Conservation (phyloP, 306 rosid species). For the Erythrophleum fordii region DNA sequence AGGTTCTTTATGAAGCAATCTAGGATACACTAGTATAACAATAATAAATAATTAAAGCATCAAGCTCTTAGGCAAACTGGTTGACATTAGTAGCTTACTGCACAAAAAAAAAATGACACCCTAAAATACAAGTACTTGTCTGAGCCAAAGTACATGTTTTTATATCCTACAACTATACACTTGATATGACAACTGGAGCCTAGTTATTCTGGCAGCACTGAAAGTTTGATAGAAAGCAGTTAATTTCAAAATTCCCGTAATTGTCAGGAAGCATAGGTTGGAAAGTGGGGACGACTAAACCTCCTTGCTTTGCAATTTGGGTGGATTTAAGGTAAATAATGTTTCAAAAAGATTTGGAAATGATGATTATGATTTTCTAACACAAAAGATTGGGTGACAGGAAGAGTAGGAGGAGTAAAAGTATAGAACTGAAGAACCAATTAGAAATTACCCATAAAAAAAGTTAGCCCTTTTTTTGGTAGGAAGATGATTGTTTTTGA, state of each 20-base stretch:
- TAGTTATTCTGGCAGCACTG: conserved; percentile 10
- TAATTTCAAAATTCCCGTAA: neutral
- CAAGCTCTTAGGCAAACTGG: neutral
- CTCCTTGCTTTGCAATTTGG: neutral
- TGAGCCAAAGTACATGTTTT: neutral
- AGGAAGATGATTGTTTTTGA: neutral
- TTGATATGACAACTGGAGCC: neutral
- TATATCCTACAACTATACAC: neutral
- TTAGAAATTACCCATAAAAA: neutral
- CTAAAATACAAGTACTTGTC: neutral
- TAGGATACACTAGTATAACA: neutral
- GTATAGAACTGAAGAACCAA: neutral
- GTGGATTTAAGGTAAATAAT: neutral
- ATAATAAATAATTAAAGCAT: neutral
- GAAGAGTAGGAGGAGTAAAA: neutral
- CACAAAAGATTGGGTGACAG: neutral
- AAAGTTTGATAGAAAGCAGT: conserved; percentile 11
- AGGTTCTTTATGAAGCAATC: conserved; percentile 18
- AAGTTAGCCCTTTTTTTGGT: neutral
- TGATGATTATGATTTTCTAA: neutral
- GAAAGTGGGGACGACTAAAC: neutral
- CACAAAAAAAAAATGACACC: neutral
- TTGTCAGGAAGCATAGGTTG: neutral
- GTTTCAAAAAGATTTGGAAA: neutral
- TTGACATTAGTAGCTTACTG: neutral